Percentiles rank a stretch among this genome's conserved stretches.
Conservation (phyloP, 1,139 yeast species). For the Scheffersomyces titani region DNA sequence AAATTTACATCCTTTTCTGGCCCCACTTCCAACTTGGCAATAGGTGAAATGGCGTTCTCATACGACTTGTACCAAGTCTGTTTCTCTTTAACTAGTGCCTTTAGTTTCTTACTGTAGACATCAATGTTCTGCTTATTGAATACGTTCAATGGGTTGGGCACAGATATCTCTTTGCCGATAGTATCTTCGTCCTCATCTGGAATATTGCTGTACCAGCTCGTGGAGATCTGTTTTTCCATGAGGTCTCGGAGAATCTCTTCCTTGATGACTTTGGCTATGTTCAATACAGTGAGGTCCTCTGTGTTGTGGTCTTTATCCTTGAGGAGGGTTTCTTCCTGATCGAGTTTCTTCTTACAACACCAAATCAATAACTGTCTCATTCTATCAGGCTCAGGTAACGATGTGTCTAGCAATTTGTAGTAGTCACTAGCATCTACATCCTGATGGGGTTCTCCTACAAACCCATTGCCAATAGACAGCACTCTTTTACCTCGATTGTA, state of each 20-base stretch:
- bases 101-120: constrained; percentile 37
- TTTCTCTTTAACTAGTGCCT: constrained; percentile 46
- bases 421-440: constrained; percentile 59
- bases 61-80: constrained; percentile 47
- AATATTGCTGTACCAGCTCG: constrained; percentile 64
- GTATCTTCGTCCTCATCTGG: constrained; percentile 24
- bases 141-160: constrained; percentile 16
- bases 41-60: constrained; percentile 19
- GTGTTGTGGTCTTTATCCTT: constrained; percentile 18
- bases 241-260: constrained; percentile 65
- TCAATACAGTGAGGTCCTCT: constrained; percentile 43
- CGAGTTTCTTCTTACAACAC: constrained; percentile 59
- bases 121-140: constrained; percentile 13
- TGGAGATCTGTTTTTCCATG: constrained; percentile 56
- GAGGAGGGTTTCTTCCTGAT: constrained; percentile 35
- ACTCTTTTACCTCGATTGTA: constrained; percentile 68
- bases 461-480: constrained; percentile 76
- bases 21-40: constrained; percentile 16
- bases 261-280: constrained; percentile 63
- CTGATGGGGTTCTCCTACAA: constrained; percentile 66
- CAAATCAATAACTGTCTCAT: constrained; percentile 71
- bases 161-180: constrained; percentile 19
- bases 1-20: constrained; percentile 8
- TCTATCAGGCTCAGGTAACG: constrained; percentile 70
- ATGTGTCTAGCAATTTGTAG: constrained; percentile 61